Base-by-base conservation (phyloP, 768 basidiomycete species). In the Leccinellum albellum region DNA sequence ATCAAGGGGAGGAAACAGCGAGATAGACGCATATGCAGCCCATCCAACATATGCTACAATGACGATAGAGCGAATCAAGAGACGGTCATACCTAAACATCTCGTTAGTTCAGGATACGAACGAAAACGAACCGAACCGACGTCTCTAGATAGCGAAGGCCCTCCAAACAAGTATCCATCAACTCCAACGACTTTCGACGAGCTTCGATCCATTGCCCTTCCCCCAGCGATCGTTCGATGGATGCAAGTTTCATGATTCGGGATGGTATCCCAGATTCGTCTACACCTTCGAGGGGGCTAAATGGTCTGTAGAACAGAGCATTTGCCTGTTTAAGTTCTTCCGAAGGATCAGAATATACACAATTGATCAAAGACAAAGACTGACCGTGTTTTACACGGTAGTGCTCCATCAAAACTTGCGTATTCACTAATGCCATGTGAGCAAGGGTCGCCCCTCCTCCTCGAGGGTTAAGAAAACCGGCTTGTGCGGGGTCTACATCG, bases 81-180 rank as follows among this genome's bases (percentile, higher is more conserved):
- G 74, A 17, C 89, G 84, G 66, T 94, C 90, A 68, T 93, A 94
- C 13, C 82, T 79, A 54, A 2, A 14, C 13, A 20, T 46, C 12
- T 40, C 29, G 53, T 61, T 49, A 69, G 63, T n/a, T 49, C 10
- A 32, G 33, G 26, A 50, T 21, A 24, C 14, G 14, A 44, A 35
- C 2, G 13, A 20, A 54, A 12, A 20, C 20, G 48, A 32, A 1
- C 24, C 5, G 33, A 26, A 31, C 50, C 50, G 55, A 82, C 67
- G 89, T 92, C 70, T 93, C 88, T 5, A 93, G 79, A 65, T 93
- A 93, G 29, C 85, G 83, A 31, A 91, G 71, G 0, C 90, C 91
- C 35, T 75, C 71, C 5, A 91, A 74, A 6, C 79, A 76, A 12
- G 74, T 63, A 33, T 77, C 58, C 46, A 89, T 85, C 12, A 91